Evolutionary conservation across 345 rosid genomes (phyloP), one percentile per base, ranked within the genome.

Genomic region (Dimocarpus longan): DNA sequence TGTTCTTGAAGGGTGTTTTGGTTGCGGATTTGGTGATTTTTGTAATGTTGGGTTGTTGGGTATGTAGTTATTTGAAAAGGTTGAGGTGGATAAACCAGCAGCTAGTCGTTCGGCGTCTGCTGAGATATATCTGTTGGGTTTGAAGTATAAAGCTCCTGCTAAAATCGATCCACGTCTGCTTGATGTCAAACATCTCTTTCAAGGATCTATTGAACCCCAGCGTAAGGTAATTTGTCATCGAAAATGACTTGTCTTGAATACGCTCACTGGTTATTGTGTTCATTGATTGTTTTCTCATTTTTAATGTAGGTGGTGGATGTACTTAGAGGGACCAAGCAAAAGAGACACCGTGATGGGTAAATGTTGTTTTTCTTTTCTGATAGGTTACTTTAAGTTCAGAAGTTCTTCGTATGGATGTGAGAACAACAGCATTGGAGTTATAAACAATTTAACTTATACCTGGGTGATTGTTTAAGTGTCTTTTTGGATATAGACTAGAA

Each of bases 101-200:
- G 99, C 99, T 19, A 93, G 97, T 89, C 97, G 97, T 68, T 89
- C 97, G 1, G 75, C 93, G 26, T 96, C 99, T 81, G 98, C 99
- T 13, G 99, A 96, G 82, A 94, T 92, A 68, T 94, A 84, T 80
- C 85, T 94, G 40, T n/a, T 96, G 85, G 99, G 95, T 46, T 80
- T 91, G n/a, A 90, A 85, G 71, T 92, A 92, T 81, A 91, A 90
- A 87, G 98, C 99, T 60, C 97, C 99, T 69, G 97, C 91, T 37
- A 93, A 89, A 83, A 95, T 95, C 80, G 99, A 95, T 87, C 92
- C 95, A 0, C 88, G 92, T 32, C 92, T 91, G 79, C 99, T 95
- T 83, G 98, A 95, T 83, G 85, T 83, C 68, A 93, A 87, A 79
- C 82, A 92, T 76, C 86, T 93, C 66, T 95, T 95, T 80, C 91